Conservation (phyloP, 257 asterid species). For the Fraxinus quadrangulata region DNA sequence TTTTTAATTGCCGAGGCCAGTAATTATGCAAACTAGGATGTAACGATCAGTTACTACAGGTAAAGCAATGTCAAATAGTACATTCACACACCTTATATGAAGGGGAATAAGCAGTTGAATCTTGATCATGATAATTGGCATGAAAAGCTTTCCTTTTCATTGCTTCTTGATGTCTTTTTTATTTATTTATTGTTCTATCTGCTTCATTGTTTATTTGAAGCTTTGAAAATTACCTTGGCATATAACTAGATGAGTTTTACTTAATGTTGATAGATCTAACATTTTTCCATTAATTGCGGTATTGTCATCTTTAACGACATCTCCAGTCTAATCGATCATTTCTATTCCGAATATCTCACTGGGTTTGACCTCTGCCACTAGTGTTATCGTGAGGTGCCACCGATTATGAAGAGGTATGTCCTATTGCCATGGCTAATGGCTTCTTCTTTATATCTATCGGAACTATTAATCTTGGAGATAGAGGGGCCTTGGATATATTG, state of each 20-base stretch:
- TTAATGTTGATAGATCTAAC: slow-evolving; percentile 48
- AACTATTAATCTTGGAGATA: slow-evolving; percentile 52
- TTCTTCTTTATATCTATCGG: slow-evolving; percentile 43
- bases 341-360: slow-evolving; percentile 46
- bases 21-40: no score
- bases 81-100: no score
- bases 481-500: slow-evolving; percentile 51
- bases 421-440: slow-evolving; percentile 33
- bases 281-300: slow-evolving; percentile 44
- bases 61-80: no score
- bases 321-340: slow-evolving; percentile 58
- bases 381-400: slow-evolving; percentile 50
- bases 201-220: no score
- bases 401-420: slow-evolving; percentile 43
- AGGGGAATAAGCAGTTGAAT: no score
- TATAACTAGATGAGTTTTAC: slow-evolving; percentile 10
- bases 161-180: no score
- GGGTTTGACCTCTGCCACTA: slow-evolving; percentile 36
- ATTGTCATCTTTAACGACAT: slow-evolving; percentile 45
- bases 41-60: no score
- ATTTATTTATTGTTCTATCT: no score
- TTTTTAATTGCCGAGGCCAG: background rate
- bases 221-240: background rate
- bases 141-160: no score
- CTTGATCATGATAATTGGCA: no score